Conservation (phyloP, 805 yeast genomes). For the Isabelozyma rhagii region DNA sequence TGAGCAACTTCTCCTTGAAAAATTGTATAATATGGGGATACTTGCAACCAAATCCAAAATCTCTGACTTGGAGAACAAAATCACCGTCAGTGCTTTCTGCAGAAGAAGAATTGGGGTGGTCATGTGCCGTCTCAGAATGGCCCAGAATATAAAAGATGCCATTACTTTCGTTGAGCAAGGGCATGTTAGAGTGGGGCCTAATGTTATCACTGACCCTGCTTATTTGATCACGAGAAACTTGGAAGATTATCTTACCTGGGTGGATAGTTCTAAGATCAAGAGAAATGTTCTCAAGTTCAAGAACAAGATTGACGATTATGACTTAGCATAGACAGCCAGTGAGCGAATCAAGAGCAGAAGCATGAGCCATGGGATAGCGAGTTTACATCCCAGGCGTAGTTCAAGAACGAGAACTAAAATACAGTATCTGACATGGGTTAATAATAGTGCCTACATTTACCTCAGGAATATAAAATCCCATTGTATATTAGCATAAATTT, state of each 20-base stretch:
- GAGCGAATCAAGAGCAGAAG: too few relatives aligned
- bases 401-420: too few relatives aligned
- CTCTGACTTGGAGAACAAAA: slow-evolving; percentile 85
- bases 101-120: slow-evolving; percentile 91
- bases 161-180: slow-evolving; percentile 94
- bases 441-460: too few relatives aligned
- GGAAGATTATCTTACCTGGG: slow-evolving; percentile 98
- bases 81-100: slow-evolving; percentile 89
- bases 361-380: too few relatives aligned
- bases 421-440: too few relatives aligned
- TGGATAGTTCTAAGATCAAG: slow-evolving; percentile 92
- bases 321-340: slow-evolving; percentile 10
- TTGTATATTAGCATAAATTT: too few relatives aligned
- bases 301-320: slow-evolving; percentile 64
- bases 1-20: slow-evolving; percentile 83
- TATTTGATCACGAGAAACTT: slow-evolving; percentile 86
- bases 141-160: slow-evolving; percentile 84
- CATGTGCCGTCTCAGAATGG: slow-evolving; percentile 93
- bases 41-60: slow-evolving; percentile 85
- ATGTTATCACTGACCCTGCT: slow-evolving; percentile 93
- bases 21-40: slow-evolving; percentile 84
- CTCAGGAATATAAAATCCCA: too few relatives aligned
- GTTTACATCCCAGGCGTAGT: too few relatives aligned
- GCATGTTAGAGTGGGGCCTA: slow-evolving; percentile 95
- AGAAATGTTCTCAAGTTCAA: slow-evolving; percentile 83